A percentile compares a stretch with the other conserved stretches of the same genome.
phyloP scores from a whole-genome alignment of 148 eudicot genomes.

The Rhododendron kiyosumense region DNA sequence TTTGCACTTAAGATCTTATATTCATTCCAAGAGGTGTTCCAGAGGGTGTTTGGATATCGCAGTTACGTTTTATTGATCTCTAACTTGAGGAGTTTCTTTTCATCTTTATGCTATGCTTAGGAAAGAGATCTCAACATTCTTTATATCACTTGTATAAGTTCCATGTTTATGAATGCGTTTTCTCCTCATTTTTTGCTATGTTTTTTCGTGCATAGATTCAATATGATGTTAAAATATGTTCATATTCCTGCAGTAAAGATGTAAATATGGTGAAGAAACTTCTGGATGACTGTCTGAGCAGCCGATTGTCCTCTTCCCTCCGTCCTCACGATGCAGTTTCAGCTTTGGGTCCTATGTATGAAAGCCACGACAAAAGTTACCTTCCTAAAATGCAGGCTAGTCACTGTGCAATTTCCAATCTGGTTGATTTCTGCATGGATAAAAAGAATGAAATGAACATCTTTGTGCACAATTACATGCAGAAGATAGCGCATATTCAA shows the following conservation, averaged over 20 bases:
- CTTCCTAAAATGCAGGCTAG: conserved; percentile 83
- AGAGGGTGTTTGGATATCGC: not conserved
- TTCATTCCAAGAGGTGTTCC: not conserved
- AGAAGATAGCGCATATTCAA: conserved; percentile 86
- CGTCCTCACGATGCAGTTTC: conserved; percentile 99
- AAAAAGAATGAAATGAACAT: conserved; percentile 83
- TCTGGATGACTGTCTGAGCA: conserved; percentile 65
- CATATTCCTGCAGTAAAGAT: conserved; percentile 65
- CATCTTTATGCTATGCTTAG: not conserved
- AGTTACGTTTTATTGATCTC: not conserved
- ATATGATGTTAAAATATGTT: not conserved
- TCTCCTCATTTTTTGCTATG: too few relatives aligned
- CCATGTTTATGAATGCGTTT: not conserved
- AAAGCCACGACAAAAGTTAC: conserved; percentile 72
- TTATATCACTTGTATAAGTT: not conserved
- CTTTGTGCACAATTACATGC: conserved; percentile 92
- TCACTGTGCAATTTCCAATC: conserved; percentile 57
- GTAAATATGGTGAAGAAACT: conserved; percentile 69
- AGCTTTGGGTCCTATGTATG: conserved; percentile 94
- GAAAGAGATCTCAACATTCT: not conserved
- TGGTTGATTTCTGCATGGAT: conserved; percentile 53
- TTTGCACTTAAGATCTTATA: not conserved
- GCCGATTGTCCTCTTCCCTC: conserved; percentile 62
- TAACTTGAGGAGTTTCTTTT: not conserved
- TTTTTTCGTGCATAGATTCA: not conserved